These are phyloP conservation scores for Tricholoma bakamatsutake DNA, from an alignment of 768 basidiomycete genomes.

Conservation along the genomic window DNA sequence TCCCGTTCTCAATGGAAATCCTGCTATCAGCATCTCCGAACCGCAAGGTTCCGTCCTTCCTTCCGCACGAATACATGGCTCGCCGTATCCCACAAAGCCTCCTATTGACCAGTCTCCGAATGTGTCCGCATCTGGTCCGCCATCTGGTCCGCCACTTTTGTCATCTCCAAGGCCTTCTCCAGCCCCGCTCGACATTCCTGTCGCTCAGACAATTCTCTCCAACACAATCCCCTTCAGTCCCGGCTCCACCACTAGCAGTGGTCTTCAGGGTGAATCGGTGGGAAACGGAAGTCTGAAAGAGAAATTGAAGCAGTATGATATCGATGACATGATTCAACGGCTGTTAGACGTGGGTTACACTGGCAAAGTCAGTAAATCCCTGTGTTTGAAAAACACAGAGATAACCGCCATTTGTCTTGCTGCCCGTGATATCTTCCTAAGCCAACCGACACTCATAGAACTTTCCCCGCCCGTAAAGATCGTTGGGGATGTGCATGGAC, in stretches of 20 bases:
- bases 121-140: conserved; percentile 32
- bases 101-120: conserved; percentile 29
- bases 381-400: conserved; percentile 94
- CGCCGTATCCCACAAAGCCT: conserved; percentile 30
- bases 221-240: conserved; percentile 52
- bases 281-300: conserved; percentile 46
- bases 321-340: conserved; percentile 97
- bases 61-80: conserved; percentile 25
- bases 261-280: conserved; percentile 33
- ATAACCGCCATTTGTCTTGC: conserved; percentile 92
- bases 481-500: conserved; percentile 98
- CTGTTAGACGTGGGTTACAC: conserved; percentile 96
- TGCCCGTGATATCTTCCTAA: conserved; percentile 93
- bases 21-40: conserved; percentile 40
- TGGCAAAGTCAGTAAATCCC: conserved; percentile 95
- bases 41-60: conserved; percentile 30
- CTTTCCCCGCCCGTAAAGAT: conserved; percentile 98
- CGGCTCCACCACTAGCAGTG: conserved; percentile 39
- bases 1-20: conserved; percentile 36
- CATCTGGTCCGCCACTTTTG: conserved; percentile 32
- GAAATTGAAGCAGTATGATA: conserved; percentile 71
- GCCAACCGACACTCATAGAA: conserved; percentile 95
- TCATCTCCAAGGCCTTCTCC: conserved; percentile 35
- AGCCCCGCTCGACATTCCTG: conserved; percentile 69
- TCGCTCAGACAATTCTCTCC: conserved; percentile 81